Conservation (phyloP, 306 rosid genomes). For the Lupinus albus region DNA sequence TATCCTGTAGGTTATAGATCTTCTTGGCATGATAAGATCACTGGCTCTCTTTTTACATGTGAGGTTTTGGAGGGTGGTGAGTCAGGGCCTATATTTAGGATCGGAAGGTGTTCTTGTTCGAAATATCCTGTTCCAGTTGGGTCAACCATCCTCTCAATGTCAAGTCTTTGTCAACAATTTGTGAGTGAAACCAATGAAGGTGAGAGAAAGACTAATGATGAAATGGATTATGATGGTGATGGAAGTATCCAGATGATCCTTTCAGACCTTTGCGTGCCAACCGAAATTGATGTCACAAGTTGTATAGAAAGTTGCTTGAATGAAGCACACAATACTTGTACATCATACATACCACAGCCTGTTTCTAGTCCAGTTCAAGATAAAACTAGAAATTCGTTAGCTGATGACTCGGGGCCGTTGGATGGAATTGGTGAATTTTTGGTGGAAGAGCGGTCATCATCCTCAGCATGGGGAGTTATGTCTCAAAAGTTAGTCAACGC, state of each 20-base stretch:
- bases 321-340: conserved; percentile 44
- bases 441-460: conserved; percentile 72
- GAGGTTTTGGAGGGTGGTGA: conserved; percentile 90
- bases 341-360: conserved; percentile 42
- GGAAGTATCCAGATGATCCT: conserved; percentile 68
- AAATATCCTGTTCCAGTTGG: conserved; percentile 61
- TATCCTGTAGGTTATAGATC: conserved; percentile 84
- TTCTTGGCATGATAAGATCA: conserved; percentile 91
- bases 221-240: conserved; percentile 50
- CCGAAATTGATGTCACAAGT: conserved; percentile 69
- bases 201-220: conserved; percentile 43
- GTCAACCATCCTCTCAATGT: conserved; percentile 60
- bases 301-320: conserved; percentile 56
- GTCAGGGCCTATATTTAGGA: conserved; percentile 83
- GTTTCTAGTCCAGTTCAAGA: conserved; percentile 42
- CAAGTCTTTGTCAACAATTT: conserved; percentile 45
- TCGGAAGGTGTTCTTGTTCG: conserved; percentile 78
- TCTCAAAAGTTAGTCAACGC: conserved; percentile 63
- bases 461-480: conserved; percentile 73
- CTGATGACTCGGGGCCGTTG: conserved; percentile 40
- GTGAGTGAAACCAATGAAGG: conserved; percentile 50
- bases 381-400: conserved; percentile 40
- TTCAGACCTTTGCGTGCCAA: conserved; percentile 63
- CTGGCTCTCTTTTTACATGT: conserved; percentile 80
- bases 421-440: conserved; percentile 86